Evolutionary conservation across 176 grass and related monocot genomes (phyloP), one percentile per base, ranked within the genome.

Genomic region (Zea mays): DNA sequence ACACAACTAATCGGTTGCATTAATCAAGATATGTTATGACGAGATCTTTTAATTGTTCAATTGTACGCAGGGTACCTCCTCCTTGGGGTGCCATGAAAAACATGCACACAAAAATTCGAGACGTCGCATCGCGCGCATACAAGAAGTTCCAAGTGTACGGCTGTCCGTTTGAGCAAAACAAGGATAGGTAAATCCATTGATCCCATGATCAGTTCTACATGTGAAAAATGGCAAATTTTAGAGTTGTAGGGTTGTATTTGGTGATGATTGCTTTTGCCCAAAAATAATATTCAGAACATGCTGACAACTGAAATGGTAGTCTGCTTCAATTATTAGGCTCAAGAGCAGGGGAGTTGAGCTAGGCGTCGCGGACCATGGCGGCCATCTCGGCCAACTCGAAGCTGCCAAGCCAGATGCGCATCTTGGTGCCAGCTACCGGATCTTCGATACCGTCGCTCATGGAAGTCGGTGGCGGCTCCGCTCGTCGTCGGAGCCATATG

Each of bases 361-460:
- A 79, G 48, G 91, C 91, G 44, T 76, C 85, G 37, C 69, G 85
- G 7, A 87, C 91, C 73, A 85, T 87, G 6, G 91, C 91, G 2
- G 91, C 91, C 88, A 90, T 93, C 87, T 93, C 91, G 11, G 91
- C 78, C 44, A 87, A 90, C 85, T 87, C 85, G 82, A 93, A 93
- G 87, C 87, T 93, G 33, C 91, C 87, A 15, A 93, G 87, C 91
- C 91, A 93, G 70, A 93, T 93, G 83, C 87, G 85, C 42, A 74
- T 87, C 81, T 90, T 93, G 85, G 27, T 27, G 1, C 27, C 27
- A 27, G 27, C 27, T 27, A 1, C 27, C 27, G 27, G 27, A 27
- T 27, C 27, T 27, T 27, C 27, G 27, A 27, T 27, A 27, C 27
- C 27, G 27, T 27, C 27, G 27, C 27, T 27, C 27, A 27, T 27